Conservation (phyloP, 345 rosid species). For the Salix brachista region DNA sequence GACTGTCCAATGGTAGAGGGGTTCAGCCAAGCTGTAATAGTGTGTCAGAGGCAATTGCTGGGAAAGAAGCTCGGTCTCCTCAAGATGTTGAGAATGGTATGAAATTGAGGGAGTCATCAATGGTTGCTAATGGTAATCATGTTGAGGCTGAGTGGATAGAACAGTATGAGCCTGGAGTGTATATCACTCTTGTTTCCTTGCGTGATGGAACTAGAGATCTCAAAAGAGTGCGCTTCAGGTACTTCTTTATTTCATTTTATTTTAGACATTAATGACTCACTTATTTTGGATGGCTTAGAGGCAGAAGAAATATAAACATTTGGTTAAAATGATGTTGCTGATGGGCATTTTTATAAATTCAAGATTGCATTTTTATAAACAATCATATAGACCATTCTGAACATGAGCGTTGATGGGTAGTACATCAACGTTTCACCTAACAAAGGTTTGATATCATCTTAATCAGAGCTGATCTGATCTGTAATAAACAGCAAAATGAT, state of each 20-base stretch:
- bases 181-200: slow-evolving; percentile 76
- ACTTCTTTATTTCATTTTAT: neutral
- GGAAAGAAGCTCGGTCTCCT: slow-evolving; percentile 43
- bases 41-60: slow-evolving; percentile 47
- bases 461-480: too few relatives aligned
- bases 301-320: neutral
- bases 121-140: slow-evolving; percentile 41
- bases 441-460: neutral
- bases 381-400: neutral
- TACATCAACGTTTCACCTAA: too few relatives aligned
- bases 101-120: slow-evolving; percentile 47
- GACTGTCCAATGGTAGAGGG: slow-evolving; percentile 44
- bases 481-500: neutral
- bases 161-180: slow-evolving; percentile 91
- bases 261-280: neutral
- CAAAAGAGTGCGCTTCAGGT: slow-evolving; percentile 99
- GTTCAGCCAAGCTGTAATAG: slow-evolving; percentile 31
- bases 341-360: neutral
- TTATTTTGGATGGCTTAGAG: neutral
- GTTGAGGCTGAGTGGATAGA: slow-evolving; percentile 94
- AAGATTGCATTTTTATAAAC: neutral
- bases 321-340: neutral
- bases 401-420: neutral
- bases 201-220: slow-evolving; percentile 97
- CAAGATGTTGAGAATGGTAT: slow-evolving; percentile 47